A percentile compares a stretch with the other conserved stretches of the same genome.
Evolutionary conservation across 2,329 filamentous ascomycete species (phyloP).

Genomic region (Polychaeton citri): DNA sequence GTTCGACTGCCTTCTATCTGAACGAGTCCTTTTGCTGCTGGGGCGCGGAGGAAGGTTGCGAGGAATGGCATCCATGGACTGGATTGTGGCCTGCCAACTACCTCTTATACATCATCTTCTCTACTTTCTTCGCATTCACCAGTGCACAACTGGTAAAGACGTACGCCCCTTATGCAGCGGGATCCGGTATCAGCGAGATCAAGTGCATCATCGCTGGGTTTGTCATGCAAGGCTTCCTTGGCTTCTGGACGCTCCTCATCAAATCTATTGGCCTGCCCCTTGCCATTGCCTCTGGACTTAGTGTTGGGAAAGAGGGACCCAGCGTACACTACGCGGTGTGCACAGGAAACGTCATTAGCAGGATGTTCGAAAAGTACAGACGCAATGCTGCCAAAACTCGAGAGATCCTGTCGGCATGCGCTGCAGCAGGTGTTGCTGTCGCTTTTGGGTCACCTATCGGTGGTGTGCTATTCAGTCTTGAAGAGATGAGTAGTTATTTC

Average conservation of each 20-base stretch:
- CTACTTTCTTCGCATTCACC: constrained; percentile 60
- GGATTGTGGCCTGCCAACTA: constrained; percentile 69
- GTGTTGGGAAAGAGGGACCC: constrained; percentile 91
- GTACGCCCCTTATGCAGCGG: constrained; percentile 91
- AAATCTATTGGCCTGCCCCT: constrained; percentile 86
- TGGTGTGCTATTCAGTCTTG: constrained; percentile 87
- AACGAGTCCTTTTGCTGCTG: constrained; percentile 98
- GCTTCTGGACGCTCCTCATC: constrained; percentile 80
- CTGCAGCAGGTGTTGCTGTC: constrained; percentile 87
- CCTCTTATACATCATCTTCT: constrained; percentile 74
- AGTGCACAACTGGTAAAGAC: constrained; percentile 75
- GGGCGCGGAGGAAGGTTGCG: constrained; percentile 81
- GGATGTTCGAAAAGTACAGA: constrained; percentile 84
- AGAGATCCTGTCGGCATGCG: constrained; percentile 88
- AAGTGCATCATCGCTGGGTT: constrained; percentile 99
- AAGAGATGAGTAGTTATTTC: constrained; percentile 96
- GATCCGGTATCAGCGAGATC: constrained; percentile 95
- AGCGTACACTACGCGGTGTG: constrained; percentile 99
- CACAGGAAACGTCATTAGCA: constrained; percentile 89
- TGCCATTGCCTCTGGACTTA: constrained; percentile 85
- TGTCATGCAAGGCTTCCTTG: constrained; percentile 96
- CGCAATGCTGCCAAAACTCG: constrained; percentile 86
- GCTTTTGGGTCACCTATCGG: constrained; percentile 97
- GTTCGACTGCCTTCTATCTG: constrained; percentile 87
- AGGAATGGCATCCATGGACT: constrained; percentile 84